These are phyloP conservation scores for Globisporangium rhizosaccharum DNA, from an alignment of 352 stramenopile species.

Conservation along the genomic window DNA sequence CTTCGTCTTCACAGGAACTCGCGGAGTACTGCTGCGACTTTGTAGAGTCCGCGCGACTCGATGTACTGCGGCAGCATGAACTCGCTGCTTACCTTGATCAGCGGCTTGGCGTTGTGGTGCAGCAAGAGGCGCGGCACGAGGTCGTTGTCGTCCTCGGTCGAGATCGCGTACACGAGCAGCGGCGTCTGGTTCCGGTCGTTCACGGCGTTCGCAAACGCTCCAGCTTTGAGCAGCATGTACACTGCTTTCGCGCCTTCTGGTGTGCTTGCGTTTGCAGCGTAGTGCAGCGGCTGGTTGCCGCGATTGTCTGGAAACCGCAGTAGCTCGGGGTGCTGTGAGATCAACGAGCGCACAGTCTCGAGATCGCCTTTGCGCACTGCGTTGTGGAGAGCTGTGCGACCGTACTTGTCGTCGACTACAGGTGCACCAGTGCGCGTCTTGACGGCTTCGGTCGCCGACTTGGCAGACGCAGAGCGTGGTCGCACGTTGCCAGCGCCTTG, in stretches of 20 bases:
- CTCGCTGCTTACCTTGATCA: conserved; percentile 39
- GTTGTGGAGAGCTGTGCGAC: conserved; percentile 38
- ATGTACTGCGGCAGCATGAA: conserved; percentile 44
- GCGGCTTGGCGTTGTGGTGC: conserved; percentile 41
- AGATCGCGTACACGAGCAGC: conserved; percentile 51
- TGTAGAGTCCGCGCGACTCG: conserved; percentile 29
- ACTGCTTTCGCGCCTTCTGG: conserved; percentile 28
- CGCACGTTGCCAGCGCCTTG: conserved; percentile 1
- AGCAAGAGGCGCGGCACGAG: conserved; percentile 40
- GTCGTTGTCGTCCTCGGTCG: conserved; percentile 43
- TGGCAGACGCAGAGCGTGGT: conserved; percentile 3
- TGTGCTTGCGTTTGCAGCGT: conserved; percentile 35
- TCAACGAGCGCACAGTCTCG: conserved; percentile 20
- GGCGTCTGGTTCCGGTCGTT: conserved; percentile 50
- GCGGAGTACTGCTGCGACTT: conserved; percentile 34
- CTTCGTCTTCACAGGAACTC: conserved; percentile 64
- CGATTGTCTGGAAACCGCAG: conserved; percentile 32
- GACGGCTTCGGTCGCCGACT: not conserved
- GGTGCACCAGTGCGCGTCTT: not conserved
- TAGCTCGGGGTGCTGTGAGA: conserved; percentile 32
- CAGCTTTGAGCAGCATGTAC: conserved; percentile 43
- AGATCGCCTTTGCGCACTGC: conserved; percentile 51
- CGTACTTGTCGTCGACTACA: conserved; percentile 34
- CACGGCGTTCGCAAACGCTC: conserved; percentile 39
- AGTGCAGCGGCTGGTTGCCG: conserved; percentile 59